Base-by-base conservation (phyloP, 2,329 filamentous ascomycete species). In the Penicillium concentricum region DNA sequence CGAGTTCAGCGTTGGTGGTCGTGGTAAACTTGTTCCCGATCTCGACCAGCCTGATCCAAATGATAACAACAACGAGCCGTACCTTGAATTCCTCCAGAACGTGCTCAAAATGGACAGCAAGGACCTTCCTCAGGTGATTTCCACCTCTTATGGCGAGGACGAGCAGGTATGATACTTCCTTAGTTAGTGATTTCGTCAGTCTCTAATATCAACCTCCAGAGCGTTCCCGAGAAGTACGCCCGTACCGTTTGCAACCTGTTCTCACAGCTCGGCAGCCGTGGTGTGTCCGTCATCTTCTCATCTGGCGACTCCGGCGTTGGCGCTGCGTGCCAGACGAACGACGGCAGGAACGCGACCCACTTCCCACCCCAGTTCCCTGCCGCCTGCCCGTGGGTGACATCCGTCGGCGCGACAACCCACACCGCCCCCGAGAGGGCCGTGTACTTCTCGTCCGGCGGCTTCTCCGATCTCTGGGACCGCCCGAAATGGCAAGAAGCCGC, bases 211-310 rank as follows among this genome's bases (percentile, higher is more conserved):
- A 22, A 10, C 12, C 28, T 12, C 3, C 45, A 72, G 68, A 72
- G 68, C 46, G 64, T 76, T 16, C 73, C 74, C 4, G 64, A 67
- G 32, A 63, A 51, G 28, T 77, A 77, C 59, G 74, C 76, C 49
- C 64, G 62, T 42, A 61, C 63, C 22, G 73, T 79, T 43, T 80
- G 77, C 62, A 74, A 73, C 58, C 67, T 79, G 39, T 79, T 71
- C 65, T 72, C 79, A 51, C 81, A 82, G 61, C 76, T 82, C 24
- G 80, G 79, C 18, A 73, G 79, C 56, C 79, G 80, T 46, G 80
- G 80, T 24, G 76, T 80, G 2, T 78, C 75, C 5, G 69, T 81
- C 20, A 66, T 82, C 60, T 77, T 81, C 59, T 78, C 79, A 3
- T 79, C 78, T 1, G 80, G 80, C 18, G 80, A 82, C 64, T 76